Evolutionary conservation across 306 rosid species (phyloP), one percentile per base, ranked within the genome.

Genomic region (Potentilla sterilis): DNA sequence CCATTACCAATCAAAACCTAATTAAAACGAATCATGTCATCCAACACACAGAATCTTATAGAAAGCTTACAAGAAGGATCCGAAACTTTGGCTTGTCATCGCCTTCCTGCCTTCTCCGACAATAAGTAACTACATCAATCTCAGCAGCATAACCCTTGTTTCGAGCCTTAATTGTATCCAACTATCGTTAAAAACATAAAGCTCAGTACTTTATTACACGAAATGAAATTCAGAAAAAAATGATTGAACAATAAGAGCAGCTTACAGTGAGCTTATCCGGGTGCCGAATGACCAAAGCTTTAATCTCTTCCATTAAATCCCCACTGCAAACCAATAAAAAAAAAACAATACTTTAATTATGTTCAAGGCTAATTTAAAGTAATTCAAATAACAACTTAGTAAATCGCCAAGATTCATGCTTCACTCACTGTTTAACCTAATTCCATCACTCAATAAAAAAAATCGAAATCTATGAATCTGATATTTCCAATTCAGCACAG

Each of bases 31-130:
- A 22, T 67, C 40, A 19, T 8, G 44, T 28, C 22, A 24, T 43
- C 66, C 66, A 47, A 66, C 13, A 77, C 51, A 69, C 64, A 76
- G 21, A 65, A 51, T 37, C 32, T 11, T 13, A 59, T 21, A 74
- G 69, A 78, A 68, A 85, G 69, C 97, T 88, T 96, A 96, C 99
- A 76, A 96, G 86, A 85, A 96, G 96, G 32, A 96, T 85, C 81
- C 99, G 96, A 73, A 90, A 81, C 87, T 85, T 92, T 18, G 93
- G 87, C 21, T 62, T 72, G 61, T 92, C 92, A 79, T 82, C 79
- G 18, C 37, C 75, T 62, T 86, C 92, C 70, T 47, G 77, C 81
- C 86, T 86, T 78, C 87, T 78, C 81, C 73, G 81, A 83, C 87
- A 68, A 83, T 84, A 96, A 64, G 99, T 96, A 70, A 92, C 96